These are phyloP conservation scores for Aquilaria malaccensis DNA, from an alignment of 345 rosid genomes.

Conservation along the genomic window DNA sequence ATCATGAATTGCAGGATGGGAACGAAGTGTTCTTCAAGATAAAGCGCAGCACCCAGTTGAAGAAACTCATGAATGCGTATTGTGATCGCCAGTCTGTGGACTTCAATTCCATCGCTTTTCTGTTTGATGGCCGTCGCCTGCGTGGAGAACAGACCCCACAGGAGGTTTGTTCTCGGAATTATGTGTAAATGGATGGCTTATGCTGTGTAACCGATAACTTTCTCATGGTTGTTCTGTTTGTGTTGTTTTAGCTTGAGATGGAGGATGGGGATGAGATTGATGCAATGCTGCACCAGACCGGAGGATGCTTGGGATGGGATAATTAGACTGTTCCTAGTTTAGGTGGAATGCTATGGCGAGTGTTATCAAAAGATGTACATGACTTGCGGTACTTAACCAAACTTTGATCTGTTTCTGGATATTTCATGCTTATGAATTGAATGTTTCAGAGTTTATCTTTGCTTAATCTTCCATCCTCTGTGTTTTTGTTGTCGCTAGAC, in stretches of 20 bases:
- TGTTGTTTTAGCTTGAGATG: constrained; percentile 60
- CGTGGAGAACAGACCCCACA: constrained; percentile 91
- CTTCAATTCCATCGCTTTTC: constrained; percentile 66
- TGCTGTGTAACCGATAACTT: no score
- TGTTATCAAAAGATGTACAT: no score
- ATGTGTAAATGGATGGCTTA: background rate
- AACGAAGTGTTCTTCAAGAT: constrained; percentile 89
- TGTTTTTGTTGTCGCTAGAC: no score
- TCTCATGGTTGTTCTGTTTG: background rate
- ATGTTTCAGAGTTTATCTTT: no score
- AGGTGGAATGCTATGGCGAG: no score
- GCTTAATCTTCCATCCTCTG: no score
- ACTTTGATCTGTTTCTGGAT: no score
- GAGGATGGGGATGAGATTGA: constrained; percentile 93
- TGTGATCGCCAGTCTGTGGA: constrained; percentile 84
- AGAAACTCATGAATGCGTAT: constrained; percentile 77
- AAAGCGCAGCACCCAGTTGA: constrained; percentile 71
- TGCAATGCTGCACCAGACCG: constrained; percentile 88
- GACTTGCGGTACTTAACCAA: no score
- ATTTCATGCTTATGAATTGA: no score
- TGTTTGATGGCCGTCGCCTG: constrained; percentile 85
- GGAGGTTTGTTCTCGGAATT: constrained; percentile 36
- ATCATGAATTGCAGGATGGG: constrained; percentile 48
- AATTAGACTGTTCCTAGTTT: no score
- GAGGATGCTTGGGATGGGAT: constrained; percentile 22